Evolutionary conservation across 139 green algal species (phyloP), one percentile per base, ranked within the genome.

Genomic region (Picocystis salinarum): DNA sequence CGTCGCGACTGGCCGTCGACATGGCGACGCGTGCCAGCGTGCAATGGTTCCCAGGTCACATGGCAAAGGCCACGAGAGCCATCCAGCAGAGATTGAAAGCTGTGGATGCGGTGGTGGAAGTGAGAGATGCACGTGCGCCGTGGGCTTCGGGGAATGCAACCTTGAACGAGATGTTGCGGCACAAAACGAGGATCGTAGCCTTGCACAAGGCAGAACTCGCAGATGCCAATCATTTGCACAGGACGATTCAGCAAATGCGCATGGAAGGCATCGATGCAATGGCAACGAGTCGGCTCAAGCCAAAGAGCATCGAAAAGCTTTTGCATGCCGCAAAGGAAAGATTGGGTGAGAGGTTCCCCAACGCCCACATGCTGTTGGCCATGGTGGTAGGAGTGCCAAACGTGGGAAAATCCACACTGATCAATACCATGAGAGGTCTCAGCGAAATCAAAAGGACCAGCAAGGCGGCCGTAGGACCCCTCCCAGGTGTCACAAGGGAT

Each of bases 21-120:
- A n/a, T n/a, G n/a, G n/a, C n/a, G n/a, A n/a, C n/a, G n/a, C n/a
- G n/a, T n/a, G n/a, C n/a, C n/a, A n/a, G n/a, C n/a, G n/a, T n/a
- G n/a, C n/a, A n/a, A n/a, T 57, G 49, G 49, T 57, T 54, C 23
- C 58, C 58, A 2, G 52, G 58, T 28, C 58, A 66, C 28, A 64
- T 66, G 52, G 30, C 27, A 18, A 53, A 53, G 28, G 58, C 58
- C 1, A 26, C 62, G 9, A 28, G 25, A 3, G 25, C 34, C 4
- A 49, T 66, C 28, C 33, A 53, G 20, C 27, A 37, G 19, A 24
- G 39, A 2, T 24, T 66, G 2, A 66, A 66, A 23, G 15, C 25
- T 1, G 40, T 66, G 2, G 58, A 66, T 18, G 33, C 62, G 3
- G 39, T 66, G 4, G 11, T 66, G 3, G 58, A 66, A 31, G 46